Evolutionary conservation across 352 stramenopile species (phyloP), one percentile per base, ranked within the genome.

Genomic region (Globisporangium solare): DNA sequence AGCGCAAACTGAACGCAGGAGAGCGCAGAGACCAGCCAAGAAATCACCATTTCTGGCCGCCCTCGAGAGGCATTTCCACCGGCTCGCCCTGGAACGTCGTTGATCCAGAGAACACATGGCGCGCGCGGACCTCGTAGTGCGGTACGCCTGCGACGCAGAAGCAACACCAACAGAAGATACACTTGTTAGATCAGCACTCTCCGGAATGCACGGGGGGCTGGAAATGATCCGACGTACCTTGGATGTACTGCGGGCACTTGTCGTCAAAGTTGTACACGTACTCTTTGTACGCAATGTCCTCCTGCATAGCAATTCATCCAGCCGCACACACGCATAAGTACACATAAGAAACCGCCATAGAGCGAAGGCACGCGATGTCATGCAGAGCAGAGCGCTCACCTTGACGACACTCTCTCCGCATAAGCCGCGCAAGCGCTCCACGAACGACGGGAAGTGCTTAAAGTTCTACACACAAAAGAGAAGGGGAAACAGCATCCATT

Each of bases 181-280:
- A 24, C 3, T 6, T n/a, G 0, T 37, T 21, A 47, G 1, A 13
- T 47, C 12, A 46, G 49, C 7, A 39, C 11, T 39, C 13, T 43
- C 3, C 15, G 15, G 17, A 7, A 14, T 17, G 39, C n/a, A n/a
- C n/a, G n/a, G 35, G 22, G 31, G 20, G 5, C 11, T 37, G 6
- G 17, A 5, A 15, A n/a, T 43, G 39, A n/a, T 43, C 39, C 2
- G 2, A 11, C 49, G 48, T 35, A 75, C 72, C 80, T 70, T 89
- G 77, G 48, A 92, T 92, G 58, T 92, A 92, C 69, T 92, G 82
- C 54, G 83, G 83, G 53, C 81, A 92, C 63, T 92, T 88, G 63
- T 89, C 83, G 56, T 94, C 83, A 56, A 94, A 92, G 64, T 92
- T 92, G 76, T 91, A 94, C 24, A 94, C 81, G 63, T 94, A 94